A percentile compares a stretch with the other conserved stretches of the same genome.
These are phyloP conservation scores for Sporothrix variecibatus DNA, from an alignment of 2,329 filamentous ascomycete genomes.

Conservation along the genomic window DNA sequence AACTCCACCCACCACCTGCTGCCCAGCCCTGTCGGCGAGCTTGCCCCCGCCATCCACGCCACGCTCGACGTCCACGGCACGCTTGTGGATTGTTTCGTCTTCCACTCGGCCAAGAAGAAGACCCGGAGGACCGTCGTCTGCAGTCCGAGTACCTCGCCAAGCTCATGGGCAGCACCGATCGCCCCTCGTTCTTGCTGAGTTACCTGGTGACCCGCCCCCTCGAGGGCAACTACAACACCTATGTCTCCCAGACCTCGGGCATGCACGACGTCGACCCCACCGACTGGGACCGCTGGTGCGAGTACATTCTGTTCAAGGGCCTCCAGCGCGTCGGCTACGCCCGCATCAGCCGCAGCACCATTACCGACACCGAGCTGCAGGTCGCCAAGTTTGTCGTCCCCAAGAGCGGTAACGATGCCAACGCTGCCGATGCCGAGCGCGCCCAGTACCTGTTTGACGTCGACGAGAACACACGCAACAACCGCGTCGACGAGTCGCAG, in stretches of 20 bases:
- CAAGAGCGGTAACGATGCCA: conserved; percentile 44
- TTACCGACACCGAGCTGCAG: conserved; percentile 97
- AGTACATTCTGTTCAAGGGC: conserved; percentile 95
- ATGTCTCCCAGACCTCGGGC: conserved; percentile 79
- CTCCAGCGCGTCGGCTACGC: conserved; percentile 86
- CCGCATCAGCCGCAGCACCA: conserved; percentile 81
- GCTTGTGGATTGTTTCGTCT: conserved; percentile 90
- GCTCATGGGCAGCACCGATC: conserved; percentile 79
- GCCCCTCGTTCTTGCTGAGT: conserved; percentile 81
- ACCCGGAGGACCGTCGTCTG: conserved; percentile 83
- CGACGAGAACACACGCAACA: conserved; percentile 57
- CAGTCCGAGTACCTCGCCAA: conserved; percentile 84
- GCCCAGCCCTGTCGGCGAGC: conserved; percentile 88
- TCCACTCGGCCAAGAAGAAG: conserved; percentile 98
- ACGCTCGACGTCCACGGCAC: conserved; percentile 91
- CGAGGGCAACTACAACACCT: conserved; percentile 95
- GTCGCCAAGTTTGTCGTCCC: conserved; percentile 93
- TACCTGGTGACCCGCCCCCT: conserved; percentile 91
- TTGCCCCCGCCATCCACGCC: conserved; percentile 95
- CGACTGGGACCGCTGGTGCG: conserved; percentile 98
- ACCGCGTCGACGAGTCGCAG: conserved; percentile 66
- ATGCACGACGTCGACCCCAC: conserved; percentile 93
- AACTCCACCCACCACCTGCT: conserved; percentile 96
- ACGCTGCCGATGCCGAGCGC: conserved; percentile 32
- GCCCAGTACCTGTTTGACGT: conserved; percentile 54